A percentile compares a stretch with the other conserved stretches of the same genome.
phyloP scores from a whole-genome alignment of 495 filamentous ascomycete species.

The Terfezia claveryi region DNA sequence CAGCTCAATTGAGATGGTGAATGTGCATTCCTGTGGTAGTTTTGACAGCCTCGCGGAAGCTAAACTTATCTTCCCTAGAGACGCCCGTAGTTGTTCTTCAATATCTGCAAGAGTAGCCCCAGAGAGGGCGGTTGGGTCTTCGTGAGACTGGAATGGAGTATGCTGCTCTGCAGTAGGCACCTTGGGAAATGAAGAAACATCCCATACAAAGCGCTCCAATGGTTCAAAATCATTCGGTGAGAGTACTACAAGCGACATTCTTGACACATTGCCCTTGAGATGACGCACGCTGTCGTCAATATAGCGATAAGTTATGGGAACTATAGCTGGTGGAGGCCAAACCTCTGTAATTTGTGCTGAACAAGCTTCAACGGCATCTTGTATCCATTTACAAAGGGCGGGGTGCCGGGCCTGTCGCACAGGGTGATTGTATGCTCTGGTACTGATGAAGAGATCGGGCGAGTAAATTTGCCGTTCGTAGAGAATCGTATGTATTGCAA shows the following conservation, averaged over 20 bases:
- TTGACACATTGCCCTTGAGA: slow-evolving; percentile 5
- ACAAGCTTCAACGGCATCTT: slow-evolving; percentile 57
- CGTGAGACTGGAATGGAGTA: slow-evolving; percentile 5
- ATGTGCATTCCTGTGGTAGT: slow-evolving; percentile 56
- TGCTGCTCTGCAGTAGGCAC: slow-evolving; percentile 28
- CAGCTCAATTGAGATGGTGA: slow-evolving; percentile 71
- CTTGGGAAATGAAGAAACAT: slow-evolving; percentile 51
- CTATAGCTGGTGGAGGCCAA: slow-evolving; percentile 2
- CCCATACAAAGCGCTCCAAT: slow-evolving; percentile 72
- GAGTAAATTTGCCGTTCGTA: slow-evolving; percentile 76
- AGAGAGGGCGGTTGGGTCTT: slow-evolving; percentile 23
- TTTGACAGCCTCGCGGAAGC: slow-evolving; percentile 38
- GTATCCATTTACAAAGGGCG: slow-evolving; percentile 75
- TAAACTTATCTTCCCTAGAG: slow-evolving; percentile 29
- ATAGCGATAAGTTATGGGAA: slow-evolving; percentile 45
- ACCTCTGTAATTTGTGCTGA: slow-evolving; percentile 49
- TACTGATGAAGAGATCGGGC: slow-evolving; percentile 50
- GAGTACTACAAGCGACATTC: slow-evolving; percentile 11
- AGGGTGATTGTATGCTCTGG: slow-evolving; percentile 69
- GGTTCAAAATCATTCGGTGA: slow-evolving; percentile 19
- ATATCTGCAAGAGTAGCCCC: slow-evolving; percentile 34
- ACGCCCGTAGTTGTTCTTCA: slow-evolving; percentile 49
- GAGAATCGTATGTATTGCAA: slow-evolving; percentile 82
- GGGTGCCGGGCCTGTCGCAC: slow-evolving; percentile 81
- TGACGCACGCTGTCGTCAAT: slow-evolving; percentile 41